Evolutionary conservation across 257 asterid species (phyloP), one percentile per base, ranked within the genome.

Genomic region (Solanum ossicruentum): DNA sequence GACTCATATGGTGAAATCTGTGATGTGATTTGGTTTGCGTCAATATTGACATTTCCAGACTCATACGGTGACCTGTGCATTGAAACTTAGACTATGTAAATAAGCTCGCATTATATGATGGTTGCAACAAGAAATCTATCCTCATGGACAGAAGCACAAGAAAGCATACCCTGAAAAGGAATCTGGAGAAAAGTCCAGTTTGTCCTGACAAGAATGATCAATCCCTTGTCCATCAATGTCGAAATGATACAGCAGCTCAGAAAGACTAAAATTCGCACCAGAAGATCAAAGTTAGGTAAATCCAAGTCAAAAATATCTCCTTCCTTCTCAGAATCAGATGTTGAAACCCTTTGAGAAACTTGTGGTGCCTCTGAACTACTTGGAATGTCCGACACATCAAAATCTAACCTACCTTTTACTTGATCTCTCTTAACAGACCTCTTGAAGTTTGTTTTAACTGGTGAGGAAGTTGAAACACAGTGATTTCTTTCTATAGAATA

Each of bases 371-470:
- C 94, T 26, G 91, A 79, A 79, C 88, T 84, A 72, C 84, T 55
- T 23, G 93, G 93, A 86, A 85, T 85, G 45, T 95, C 95, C 49
- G 90, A 87, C 63, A 91, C 84, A 75, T 93, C 97, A 87, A 97
- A 95, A 89, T 97, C 93, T 57, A 97, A 89, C 93, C 95, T 94
- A 79, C 98, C 95, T 85, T 94, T 94, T 57, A 93, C 97, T 81
- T 94, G 95, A 57, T 94, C 98, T 91, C 92, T 93, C 47, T 61
- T 81, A 85, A 60, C 86, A 73, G 90, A 85, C 86, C 83, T 52
- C n/a, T 75, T 89, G 82, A 61, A 20, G 85, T 83, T 92, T 82
- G 92, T 20, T 90, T 92, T 92, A 54, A 86, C 83, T 1, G 99
- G 99, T 13, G 98, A 94, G 86, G 92, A 90, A 67, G 93, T 90